Evolutionary conservation across 1,284 basidiomycete genomes (phyloP), one percentile per base, ranked within the genome.

Genomic region (Athelia psychrophila): DNA sequence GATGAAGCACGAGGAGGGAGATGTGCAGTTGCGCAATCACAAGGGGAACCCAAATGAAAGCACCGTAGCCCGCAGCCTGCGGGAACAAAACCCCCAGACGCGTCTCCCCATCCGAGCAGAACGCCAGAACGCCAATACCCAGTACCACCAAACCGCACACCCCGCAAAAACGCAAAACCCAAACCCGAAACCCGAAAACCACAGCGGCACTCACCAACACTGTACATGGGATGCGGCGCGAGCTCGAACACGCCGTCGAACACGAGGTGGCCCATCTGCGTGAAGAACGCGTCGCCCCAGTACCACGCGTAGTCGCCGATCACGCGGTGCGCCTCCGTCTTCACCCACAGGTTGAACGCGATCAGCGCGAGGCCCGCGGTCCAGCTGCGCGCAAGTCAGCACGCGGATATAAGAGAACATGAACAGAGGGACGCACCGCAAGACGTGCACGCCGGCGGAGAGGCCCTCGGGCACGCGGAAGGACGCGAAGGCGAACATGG

Each of bases 211-310:
- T 54, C 58, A 84, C 88, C 96, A 55, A 98, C 94, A 49, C 91
- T 93, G 67, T 95, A 95, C 93, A 95, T 95, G 0, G 92, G 93
- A 64, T 94, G 93, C 0, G 89, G 91, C 3, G 90, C 89, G 47
- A 93, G 78, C 65, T 98, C 95, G 63, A 98, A 98, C 8, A 99
- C 96, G 8, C 97, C 97, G 66, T 99, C 95, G 66, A 99, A 99
- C 3, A 98, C 90, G 20, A 99, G 78, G 48, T 88, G 89, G 48
- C 89, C 89, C 19, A 89, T 84, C 65, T 91, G 88, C 8, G 6
- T 6, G 79, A 98, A 99, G 76, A 99, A 99, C 48, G 91, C 91
- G 64, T 99, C 96, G 18, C 96, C 96, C 96, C 96, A 98, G 71
- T 99, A 99, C 94, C 93, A 93, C 10, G 89, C 90, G 56, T 89